Conservation (phyloP, 257 asterid species). For the Solanum appendiculatum region DNA sequence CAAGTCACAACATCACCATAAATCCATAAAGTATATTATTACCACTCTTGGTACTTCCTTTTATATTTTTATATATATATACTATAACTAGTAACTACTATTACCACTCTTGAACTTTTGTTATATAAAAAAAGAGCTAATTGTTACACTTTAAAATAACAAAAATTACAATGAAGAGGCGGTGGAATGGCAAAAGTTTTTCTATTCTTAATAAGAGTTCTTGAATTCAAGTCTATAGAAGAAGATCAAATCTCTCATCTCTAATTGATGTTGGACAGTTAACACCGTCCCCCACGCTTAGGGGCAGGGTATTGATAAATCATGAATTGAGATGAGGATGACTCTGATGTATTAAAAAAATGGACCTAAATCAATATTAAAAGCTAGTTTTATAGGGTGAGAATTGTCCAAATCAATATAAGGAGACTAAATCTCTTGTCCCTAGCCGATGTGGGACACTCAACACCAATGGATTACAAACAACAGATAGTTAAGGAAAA, state of each 20-base stretch:
- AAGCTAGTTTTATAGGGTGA: too few species aligned
- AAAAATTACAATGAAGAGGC: not conserved
- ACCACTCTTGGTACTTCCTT: not conserved
- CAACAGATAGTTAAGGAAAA: too few species aligned
- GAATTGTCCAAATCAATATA: too few species aligned
- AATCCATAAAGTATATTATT: not conserved
- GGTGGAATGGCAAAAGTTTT: not conserved
- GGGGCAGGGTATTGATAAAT: too few species aligned
- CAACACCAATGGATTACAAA: not conserved
- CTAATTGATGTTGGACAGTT: not conserved
- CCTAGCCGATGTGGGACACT: not conserved
- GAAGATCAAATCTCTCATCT: not conserved
- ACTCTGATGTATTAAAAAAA: too few species aligned
- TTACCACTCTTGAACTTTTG: not conserved
- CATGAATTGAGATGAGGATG: too few species aligned
- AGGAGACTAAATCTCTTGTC: not conserved
- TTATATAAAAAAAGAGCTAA: not conserved
- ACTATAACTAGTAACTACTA: too few species aligned
- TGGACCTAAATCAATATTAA: too few species aligned
- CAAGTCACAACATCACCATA: not conserved
- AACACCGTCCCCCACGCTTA: too few species aligned
- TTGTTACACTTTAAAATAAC: not conserved
- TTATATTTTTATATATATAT: too few species aligned
- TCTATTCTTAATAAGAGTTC: not conserved
- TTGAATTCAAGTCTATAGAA: too few species aligned